Conservation (phyloP, 208 protist genomes). For the Leishmania major region DNA sequence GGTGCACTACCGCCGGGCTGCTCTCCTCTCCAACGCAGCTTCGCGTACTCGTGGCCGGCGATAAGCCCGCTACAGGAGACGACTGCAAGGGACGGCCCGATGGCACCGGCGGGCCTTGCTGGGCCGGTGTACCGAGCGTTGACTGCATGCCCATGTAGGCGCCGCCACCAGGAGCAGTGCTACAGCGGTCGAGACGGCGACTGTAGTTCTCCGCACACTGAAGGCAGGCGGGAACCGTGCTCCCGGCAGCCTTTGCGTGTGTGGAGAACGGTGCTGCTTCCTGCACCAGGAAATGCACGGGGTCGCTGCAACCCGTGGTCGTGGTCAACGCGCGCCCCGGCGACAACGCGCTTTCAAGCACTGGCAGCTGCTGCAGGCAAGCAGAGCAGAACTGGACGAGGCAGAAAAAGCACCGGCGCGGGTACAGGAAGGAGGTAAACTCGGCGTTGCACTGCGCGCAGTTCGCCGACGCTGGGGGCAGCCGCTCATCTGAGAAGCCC, state of each 20-base stretch:
- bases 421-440: constrained; percentile 64
- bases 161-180: constrained; percentile 25
- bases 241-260: constrained; percentile 9
- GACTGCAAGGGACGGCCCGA: background rate
- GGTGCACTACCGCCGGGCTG: constrained; percentile 22
- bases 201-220: constrained; percentile 73
- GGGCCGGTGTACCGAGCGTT: constrained; percentile 3
- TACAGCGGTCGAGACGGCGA: constrained; percentile 42
- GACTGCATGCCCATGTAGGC: constrained; percentile 36
- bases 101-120: background rate
- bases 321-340: constrained; percentile 1
- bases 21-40: constrained; percentile 23
- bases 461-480: constrained; percentile 36
- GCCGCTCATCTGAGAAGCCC: constrained; percentile 38
- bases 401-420: constrained; percentile 75
- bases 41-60: background rate
- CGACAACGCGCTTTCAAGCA: constrained; percentile 6
- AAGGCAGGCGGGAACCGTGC: constrained; percentile 41
- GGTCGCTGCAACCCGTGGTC: background rate
- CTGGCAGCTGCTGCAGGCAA: constrained; percentile 46
- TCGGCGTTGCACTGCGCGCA: constrained; percentile 65
- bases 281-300: background rate
- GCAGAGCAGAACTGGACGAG: constrained; percentile 56
- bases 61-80: background rate
- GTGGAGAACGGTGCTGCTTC: background rate